phyloP scores from a whole-genome alignment of 2,329 filamentous ascomycete genomes.

The Apiospora kogelbergensis region DNA sequence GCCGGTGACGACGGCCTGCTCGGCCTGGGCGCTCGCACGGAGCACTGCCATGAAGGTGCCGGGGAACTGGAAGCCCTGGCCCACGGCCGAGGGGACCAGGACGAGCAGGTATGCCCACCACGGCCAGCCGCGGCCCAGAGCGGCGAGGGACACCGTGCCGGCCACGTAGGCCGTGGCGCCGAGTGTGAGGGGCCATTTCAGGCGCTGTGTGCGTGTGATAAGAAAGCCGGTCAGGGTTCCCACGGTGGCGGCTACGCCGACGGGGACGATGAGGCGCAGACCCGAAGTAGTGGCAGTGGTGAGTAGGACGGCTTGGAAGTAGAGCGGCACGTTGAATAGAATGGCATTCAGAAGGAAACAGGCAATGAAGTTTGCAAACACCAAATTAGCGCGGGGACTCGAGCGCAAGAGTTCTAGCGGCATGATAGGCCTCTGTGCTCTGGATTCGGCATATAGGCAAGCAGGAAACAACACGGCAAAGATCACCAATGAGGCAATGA shows the following conservation, averaged over 20 bases:
- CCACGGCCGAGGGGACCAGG: constrained; percentile 56
- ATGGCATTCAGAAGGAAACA: constrained; percentile 55
- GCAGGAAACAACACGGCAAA: constrained; percentile 48
- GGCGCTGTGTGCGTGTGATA: constrained; percentile 57
- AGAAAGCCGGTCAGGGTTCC: constrained; percentile 62
- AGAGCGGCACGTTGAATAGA: constrained; percentile 67
- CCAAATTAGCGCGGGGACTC: constrained; percentile 55
- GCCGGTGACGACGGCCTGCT: constrained; percentile 68
- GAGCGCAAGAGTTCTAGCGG: constrained; percentile 52
- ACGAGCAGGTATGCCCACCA: constrained; percentile 54
- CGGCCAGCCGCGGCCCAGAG: constrained; percentile 52
- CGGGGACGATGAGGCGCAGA: constrained; percentile 67
- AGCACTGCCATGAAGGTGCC: constrained; percentile 64
- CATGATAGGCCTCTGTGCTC: constrained; percentile 57
- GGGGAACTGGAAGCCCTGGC: constrained; percentile 65
- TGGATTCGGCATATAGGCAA: constrained; percentile 53
- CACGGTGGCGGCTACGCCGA: constrained; percentile 52
- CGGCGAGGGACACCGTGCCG: constrained; percentile 50
- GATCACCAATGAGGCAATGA: constrained; percentile 50
- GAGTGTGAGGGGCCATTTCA: constrained; percentile 58
- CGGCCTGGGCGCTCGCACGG: constrained; percentile 55
- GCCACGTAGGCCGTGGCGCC: constrained; percentile 49
- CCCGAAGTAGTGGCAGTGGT: constrained; percentile 70
- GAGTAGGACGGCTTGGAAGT: constrained; percentile 74
- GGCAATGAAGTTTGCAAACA: constrained; percentile 54